A percentile compares a stretch with the other conserved stretches of the same genome.
Conservation (phyloP, 371 early-diverging fungal genomes). For the Zychaea mexicana region DNA sequence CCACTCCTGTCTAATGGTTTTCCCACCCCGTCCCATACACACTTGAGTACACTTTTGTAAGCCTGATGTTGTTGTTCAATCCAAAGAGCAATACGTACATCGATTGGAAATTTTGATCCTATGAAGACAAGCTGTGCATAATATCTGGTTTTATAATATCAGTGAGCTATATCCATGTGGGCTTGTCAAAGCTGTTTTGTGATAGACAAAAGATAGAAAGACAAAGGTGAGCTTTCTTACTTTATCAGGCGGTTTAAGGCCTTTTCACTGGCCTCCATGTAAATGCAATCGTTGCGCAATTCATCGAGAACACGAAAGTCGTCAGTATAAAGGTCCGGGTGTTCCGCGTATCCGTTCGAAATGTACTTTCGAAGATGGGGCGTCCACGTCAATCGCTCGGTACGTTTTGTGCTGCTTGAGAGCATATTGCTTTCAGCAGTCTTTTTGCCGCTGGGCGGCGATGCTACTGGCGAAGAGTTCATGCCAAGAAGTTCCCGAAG, state of each 20-base stretch:
- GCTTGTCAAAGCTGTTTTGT: too few species aligned
- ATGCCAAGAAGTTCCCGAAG: background rate
- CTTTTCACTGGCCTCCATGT: conserved; percentile 70
- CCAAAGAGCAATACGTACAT: conserved; percentile 71
- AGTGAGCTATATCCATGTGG: too few species aligned
- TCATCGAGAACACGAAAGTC: conserved; percentile 84
- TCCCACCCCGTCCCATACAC: too few species aligned
- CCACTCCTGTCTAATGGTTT: conserved; percentile 56
- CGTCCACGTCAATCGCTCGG: conserved; percentile 58
- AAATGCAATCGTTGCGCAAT: conserved; percentile 73
- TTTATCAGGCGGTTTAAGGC: conserved; percentile 70
- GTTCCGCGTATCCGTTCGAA: conserved; percentile 77
- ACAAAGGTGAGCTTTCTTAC: conserved; percentile 29
- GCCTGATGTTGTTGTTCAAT: too few species aligned
- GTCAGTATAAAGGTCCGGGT: conserved; percentile 84
- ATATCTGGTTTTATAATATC: conserved; percentile 59
- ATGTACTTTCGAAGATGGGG: conserved; percentile 71
- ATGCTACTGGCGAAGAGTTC: conserved; percentile 9
- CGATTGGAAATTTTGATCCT: conserved; percentile 82
- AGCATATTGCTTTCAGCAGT: conserved; percentile 52
- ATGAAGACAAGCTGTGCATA: conserved; percentile 82
- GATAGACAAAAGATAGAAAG: background rate
- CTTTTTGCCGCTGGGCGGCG: background rate
- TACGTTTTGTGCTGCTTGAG: conserved; percentile 52
- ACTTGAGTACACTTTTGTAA: too few species aligned